Evolutionary conservation across 306 rosid species (phyloP), one percentile per base, ranked within the genome.

Genomic region (Begonia fuchsioides): DNA sequence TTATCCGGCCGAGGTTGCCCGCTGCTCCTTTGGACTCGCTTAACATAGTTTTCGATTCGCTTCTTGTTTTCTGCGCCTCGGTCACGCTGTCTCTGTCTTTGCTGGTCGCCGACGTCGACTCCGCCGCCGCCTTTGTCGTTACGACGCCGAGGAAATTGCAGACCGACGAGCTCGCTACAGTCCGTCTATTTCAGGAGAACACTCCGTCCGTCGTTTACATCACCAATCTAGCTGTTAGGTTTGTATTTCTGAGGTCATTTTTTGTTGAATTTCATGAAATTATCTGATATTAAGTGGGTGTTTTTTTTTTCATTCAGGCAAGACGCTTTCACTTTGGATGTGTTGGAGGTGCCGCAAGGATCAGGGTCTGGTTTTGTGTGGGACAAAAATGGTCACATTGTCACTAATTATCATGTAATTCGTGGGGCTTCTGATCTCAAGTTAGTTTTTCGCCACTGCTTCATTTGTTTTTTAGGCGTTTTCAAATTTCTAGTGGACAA

Each of bases 281-380:
- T 19, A 19, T 19, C 4, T 19, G 26, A 19, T 2, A 53, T 61
- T 53, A 52, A 39, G 51, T 51, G 18, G 49, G 49, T 19, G 62
- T n/a, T n/a, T n/a, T 60, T 54, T 69, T 32, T 1, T 47, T 12
- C 53, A 41, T 78, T 72, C 67, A 90, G 98, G 87, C 98, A 92
- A 78, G 98, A 92, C 43, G 98, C 82, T 2, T 92, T 92, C 66
- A 92, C 98, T 14, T 59, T 92, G 76, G 98, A 92, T 38, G 93
- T 92, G 44, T 64, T n/a, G n/a, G n/a, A n/a, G n/a, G n/a, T n/a
- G n/a, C n/a, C n/a, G n/a, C n/a, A n/a, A n/a, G n/a, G n/a, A 8
- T 92, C 98, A 2, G 98, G 98, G 10, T 92, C 98, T 0, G 98
- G 98, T 47, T 85, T 85, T 53, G 94, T 92, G 49, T 92, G 98